These are phyloP conservation scores for Phytopythium delawarense DNA, from an alignment of 352 stramenopile species.

Conservation along the genomic window DNA sequence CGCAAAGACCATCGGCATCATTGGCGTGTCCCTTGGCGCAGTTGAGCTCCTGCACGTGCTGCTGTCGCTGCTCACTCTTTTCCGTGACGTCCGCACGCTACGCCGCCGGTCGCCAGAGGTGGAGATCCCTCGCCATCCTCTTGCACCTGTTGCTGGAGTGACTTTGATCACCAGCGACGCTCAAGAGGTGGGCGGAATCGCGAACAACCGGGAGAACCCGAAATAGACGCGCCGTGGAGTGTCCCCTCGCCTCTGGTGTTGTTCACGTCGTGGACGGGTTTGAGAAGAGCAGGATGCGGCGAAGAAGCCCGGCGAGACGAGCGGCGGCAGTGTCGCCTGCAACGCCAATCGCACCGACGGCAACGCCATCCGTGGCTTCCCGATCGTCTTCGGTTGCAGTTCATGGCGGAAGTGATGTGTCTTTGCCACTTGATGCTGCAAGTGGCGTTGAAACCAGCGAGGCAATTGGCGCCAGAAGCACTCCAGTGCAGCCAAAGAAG, in stretches of 20 bases:
- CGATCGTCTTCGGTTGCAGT: not conserved
- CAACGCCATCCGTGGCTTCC: not conserved
- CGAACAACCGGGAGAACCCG: not conserved
- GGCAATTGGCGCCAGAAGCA: not conserved
- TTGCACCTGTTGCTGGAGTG: constrained; percentile 18
- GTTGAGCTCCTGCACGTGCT: constrained; percentile 40
- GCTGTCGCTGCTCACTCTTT: constrained; percentile 51
- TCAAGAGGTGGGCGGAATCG: not conserved
- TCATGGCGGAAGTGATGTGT: not conserved
- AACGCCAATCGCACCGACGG: not conserved
- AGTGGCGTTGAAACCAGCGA: not conserved
- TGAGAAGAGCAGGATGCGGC: not conserved
- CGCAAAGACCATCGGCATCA: constrained; percentile 41
- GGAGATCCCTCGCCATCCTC: constrained; percentile 23
- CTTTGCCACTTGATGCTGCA: not conserved
- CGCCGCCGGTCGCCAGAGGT: constrained; percentile 28
- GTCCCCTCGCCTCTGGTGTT: not conserved
- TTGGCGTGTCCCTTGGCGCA: constrained; percentile 35
- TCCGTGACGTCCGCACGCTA: constrained; percentile 55
- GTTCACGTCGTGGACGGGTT: not conserved
- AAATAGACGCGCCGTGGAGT: constrained; percentile 1
- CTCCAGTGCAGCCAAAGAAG: constrained; percentile 15
- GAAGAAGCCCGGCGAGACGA: not conserved
- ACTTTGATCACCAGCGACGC: not conserved
- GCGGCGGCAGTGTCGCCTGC: not conserved